Conservation (phyloP, 2,329 filamentous ascomycete genomes). For the Talaromyces sp. region DNA sequence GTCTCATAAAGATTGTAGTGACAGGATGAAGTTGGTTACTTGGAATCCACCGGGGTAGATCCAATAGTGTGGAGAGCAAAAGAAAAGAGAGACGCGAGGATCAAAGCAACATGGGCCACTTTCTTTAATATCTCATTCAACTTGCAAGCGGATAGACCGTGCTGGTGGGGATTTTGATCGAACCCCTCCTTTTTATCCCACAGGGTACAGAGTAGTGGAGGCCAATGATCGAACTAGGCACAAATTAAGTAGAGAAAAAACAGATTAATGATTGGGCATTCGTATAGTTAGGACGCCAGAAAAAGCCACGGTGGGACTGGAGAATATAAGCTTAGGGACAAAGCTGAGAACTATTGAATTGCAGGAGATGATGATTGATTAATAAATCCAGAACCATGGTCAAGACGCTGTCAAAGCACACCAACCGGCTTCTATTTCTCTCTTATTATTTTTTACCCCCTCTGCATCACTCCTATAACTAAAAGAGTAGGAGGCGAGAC, state of each 20-base stretch:
- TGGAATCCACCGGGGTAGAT: slow-evolving; percentile 5
- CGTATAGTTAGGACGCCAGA: background rate
- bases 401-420: background rate
- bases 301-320: background rate
- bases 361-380: background rate
- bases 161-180: background rate
- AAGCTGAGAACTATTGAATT: background rate
- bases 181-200: background rate
- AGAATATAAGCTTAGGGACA: background rate
- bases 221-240: too few relatives aligned
- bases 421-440: background rate
- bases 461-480: too few relatives aligned
- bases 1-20: slow-evolving; percentile 10
- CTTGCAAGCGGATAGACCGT: slow-evolving; percentile 3
- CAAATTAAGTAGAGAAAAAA: background rate
- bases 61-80: background rate
- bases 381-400: background rate
- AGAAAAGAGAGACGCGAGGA: background rate
- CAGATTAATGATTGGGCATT: background rate
- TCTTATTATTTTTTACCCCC: background rate
- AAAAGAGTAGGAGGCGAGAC: background rate
- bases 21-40: background rate
- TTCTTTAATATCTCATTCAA: slow-evolving; percentile 15
- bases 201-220: background rate
- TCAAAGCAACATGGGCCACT: slow-evolving; percentile 10